Conservation (phyloP, 2,329 filamentous ascomycete genomes). For the Trematosphaeria pertusa region DNA sequence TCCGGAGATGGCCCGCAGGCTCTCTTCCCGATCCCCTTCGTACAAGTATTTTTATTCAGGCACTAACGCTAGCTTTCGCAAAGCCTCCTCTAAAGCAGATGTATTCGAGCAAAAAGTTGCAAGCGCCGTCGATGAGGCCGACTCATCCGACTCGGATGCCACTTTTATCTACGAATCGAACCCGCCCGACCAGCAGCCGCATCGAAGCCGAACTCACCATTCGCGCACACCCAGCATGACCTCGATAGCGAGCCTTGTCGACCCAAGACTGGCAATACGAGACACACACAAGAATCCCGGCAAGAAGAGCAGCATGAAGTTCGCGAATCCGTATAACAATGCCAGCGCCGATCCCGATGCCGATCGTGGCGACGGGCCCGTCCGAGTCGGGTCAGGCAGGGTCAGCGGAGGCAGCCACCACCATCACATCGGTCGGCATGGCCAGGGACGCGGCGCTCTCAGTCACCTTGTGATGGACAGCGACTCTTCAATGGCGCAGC, state of each 20-base stretch:
- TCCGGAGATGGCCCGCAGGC: conserved; percentile 32
- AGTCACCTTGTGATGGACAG: conserved; percentile 68
- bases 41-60: conserved; percentile 42
- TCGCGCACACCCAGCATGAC: conserved; percentile 94
- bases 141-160: conserved; percentile 96
- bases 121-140: conserved; percentile 92
- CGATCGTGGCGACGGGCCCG: conserved; percentile 48
- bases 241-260: conserved; percentile 74
- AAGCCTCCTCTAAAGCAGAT: conserved; percentile 93
- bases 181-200: conserved; percentile 67
- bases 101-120: conserved; percentile 98
- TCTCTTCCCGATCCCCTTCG: conserved; percentile 31
- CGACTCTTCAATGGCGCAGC: conserved; percentile 70
- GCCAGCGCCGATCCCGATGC: conserved; percentile 59
- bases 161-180: conserved; percentile 99
- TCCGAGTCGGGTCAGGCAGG: conserved; percentile 51
- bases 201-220: conserved; percentile 77
- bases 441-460: conserved; percentile 73
- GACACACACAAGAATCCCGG: conserved; percentile 69
- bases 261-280: conserved; percentile 61
- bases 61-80: conserved; percentile 46
- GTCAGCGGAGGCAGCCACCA: conserved; percentile 72
- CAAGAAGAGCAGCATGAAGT: conserved; percentile 95
- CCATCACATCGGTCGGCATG: conserved; percentile 81
- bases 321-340: conserved; percentile 76